Conservation (phyloP, 2,329 filamentous ascomycete species). For the Cladosporium cucumerinum region DNA sequence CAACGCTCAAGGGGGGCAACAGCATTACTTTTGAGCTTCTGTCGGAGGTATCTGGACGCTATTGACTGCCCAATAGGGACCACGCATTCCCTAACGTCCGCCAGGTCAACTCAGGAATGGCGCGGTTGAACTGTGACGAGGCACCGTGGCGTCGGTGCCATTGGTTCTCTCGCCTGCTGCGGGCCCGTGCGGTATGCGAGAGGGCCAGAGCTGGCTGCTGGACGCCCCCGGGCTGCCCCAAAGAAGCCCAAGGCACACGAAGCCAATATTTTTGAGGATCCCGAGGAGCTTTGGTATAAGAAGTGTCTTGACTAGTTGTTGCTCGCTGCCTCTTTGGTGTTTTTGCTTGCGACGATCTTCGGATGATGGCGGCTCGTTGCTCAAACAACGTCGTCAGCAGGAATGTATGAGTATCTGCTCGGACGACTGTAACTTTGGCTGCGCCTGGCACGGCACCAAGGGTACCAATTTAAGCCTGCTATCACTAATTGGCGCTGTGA, state of each 20-base stretch:
- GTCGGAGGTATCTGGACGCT: background rate
- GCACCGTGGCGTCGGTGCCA: background rate
- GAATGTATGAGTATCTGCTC: background rate
- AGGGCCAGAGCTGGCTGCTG: background rate
- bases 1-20: background rate
- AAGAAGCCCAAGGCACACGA: background rate
- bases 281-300: background rate
- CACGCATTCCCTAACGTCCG: slow-evolving; percentile 8
- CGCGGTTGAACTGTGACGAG: background rate
- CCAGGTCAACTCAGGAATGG: slow-evolving; percentile 6
- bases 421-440: background rate
- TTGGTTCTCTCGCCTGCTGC: background rate
- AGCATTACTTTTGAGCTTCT: background rate
- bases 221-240: background rate
- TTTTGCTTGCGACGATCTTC: background rate
- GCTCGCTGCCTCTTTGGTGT: background rate
- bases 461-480: background rate
- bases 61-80: slow-evolving; percentile 4
- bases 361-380: background rate
- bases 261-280: background rate
- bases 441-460: background rate
- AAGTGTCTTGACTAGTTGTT: background rate
- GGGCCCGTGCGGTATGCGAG: background rate
- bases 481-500: background rate
- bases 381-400: background rate